Conservation (phyloP, 192 early-diverging fungal genomes). For the Rhizoclosmatium globosum region DNA sequence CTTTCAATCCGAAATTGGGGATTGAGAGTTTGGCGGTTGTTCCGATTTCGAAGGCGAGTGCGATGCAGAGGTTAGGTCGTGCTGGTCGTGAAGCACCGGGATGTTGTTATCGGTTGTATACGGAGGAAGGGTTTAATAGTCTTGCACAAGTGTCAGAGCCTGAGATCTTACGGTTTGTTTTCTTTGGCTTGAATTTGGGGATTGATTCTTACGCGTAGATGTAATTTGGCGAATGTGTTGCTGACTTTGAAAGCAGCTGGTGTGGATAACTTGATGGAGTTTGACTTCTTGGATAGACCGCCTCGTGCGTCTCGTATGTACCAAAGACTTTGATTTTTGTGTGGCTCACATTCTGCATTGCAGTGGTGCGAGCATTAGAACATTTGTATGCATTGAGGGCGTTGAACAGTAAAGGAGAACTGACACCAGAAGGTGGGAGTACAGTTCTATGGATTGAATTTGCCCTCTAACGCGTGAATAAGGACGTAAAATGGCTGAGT, state of each 20-base stretch:
- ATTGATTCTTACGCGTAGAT: constrained; percentile 38
- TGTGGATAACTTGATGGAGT: constrained; percentile 84
- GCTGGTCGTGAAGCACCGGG: constrained; percentile 97
- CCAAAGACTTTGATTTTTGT: constrained; percentile 22
- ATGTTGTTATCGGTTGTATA: constrained; percentile 91
- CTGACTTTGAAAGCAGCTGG: constrained; percentile 92
- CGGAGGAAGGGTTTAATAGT: constrained; percentile 77
- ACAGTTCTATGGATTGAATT: too few species aligned
- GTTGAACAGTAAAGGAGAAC: constrained; percentile 78
- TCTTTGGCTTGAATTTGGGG: not conserved
- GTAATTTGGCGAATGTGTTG: constrained; percentile 86
- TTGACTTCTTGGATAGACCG: constrained; percentile 97
- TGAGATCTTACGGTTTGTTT: constrained; percentile 83
- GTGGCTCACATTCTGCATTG: not conserved
- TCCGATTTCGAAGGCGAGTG: constrained; percentile 91
- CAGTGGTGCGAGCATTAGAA: constrained; percentile 83
- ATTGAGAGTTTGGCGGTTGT: constrained; percentile 86
- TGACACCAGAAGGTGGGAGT: constrained; percentile 77
- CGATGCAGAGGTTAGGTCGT: constrained; percentile 89
- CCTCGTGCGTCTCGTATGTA: constrained; percentile 71
- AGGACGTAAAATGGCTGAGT: constrained; percentile 75
- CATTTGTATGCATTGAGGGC: constrained; percentile 90
- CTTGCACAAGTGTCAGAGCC: constrained; percentile 85
- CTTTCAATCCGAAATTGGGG: constrained; percentile 85
- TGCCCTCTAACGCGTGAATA: constrained; percentile 52